Evolutionary conservation across 345 rosid species (phyloP).

Genomic region (Kandelia obovata): DNA sequence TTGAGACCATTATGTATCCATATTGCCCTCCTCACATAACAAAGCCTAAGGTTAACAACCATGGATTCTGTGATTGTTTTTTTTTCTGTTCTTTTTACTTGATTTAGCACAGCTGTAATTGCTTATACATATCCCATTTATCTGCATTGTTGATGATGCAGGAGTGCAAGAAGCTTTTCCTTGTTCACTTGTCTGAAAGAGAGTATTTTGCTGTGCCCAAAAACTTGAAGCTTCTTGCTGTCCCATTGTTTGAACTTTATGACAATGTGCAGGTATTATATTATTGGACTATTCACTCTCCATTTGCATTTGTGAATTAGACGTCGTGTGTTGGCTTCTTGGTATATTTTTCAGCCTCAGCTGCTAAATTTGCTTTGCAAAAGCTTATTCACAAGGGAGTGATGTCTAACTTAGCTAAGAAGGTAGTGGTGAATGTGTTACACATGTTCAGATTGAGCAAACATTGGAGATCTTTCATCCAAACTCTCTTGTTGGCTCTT

Average conservation of each 20-base stretch:
- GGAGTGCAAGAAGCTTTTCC: conserved; percentile 97
- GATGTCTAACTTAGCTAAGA: too few relatives aligned
- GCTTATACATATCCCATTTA: conserved; percentile 12
- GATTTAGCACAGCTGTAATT: not conserved
- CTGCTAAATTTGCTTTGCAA: not conserved
- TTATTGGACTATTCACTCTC: not conserved
- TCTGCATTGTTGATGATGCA: conserved; percentile 31
- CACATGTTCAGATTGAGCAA: not conserved
- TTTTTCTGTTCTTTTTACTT: not conserved
- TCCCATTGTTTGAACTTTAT: conserved; percentile 92
- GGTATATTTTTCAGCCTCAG: not conserved
- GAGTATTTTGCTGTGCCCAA: conserved; percentile 97
- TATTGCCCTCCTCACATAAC: conserved; percentile 97
- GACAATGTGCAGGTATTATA: conserved; percentile 80
- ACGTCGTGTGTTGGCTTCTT: not conserved
- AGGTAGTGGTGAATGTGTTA: not conserved
- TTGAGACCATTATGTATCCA: conserved; percentile 94
- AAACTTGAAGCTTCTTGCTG: conserved; percentile 94
- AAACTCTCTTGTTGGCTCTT: not conserved
- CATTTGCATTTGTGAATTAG: not conserved
- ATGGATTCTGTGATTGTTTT: not conserved
- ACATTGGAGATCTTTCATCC: not conserved
- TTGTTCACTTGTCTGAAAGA: conserved; percentile 92
- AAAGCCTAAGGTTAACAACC: conserved; percentile 71
- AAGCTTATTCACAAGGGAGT: not conserved